Conservation (phyloP, 169 alveolate species). For the Cryptosporidium muris region DNA sequence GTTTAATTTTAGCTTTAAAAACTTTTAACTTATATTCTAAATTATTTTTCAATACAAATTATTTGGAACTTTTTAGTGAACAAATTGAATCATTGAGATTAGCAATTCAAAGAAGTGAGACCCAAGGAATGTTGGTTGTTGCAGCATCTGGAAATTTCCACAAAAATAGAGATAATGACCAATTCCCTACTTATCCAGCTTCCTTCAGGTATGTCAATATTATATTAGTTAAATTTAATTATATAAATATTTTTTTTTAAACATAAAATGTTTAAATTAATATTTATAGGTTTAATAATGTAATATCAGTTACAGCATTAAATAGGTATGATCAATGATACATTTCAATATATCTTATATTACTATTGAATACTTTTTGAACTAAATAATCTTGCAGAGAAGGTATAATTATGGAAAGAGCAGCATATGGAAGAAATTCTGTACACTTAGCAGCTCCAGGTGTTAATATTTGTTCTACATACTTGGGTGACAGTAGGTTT, state of each 20-base stretch:
- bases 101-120: constrained; percentile 66
- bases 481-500: constrained; percentile 40
- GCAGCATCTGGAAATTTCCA: constrained; percentile 65
- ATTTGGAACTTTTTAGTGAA: constrained; percentile 8
- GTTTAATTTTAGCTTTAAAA: not conserved
- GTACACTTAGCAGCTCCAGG: constrained; percentile 71
- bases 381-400: constrained; percentile 9
- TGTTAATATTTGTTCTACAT: constrained; percentile 62
- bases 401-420: constrained; percentile 69
- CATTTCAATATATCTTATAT: not conserved
- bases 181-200: constrained; percentile 56
- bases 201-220: constrained; percentile 48
- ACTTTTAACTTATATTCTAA: not conserved
- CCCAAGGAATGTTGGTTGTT: constrained; percentile 62
- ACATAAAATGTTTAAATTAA: not conserved
- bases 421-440: constrained; percentile 58
- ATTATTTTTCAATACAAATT: not conserved
- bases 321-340: constrained; percentile 30
- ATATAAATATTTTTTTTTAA: not conserved
- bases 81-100: constrained; percentile 48
- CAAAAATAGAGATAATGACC: constrained; percentile 37
- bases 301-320: constrained; percentile 55
- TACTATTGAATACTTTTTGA: not conserved
- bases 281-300: constrained; percentile 18
- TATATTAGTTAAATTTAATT: not conserved